phyloP scores from a whole-genome alignment of 495 filamentous ascomycete species.

The Aspergillus cristatus region DNA sequence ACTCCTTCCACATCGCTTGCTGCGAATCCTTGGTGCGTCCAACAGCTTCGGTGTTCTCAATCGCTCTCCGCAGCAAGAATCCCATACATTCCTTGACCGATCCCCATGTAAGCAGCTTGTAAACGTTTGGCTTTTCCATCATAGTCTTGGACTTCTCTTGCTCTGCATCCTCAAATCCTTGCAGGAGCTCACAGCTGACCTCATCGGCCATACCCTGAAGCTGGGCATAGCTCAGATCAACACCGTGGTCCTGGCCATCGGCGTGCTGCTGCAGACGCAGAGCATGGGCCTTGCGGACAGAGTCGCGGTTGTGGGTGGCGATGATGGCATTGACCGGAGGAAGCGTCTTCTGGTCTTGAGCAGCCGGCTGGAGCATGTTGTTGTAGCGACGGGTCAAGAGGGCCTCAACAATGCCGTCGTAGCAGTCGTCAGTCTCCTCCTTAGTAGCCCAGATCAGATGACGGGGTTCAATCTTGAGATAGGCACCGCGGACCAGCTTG shows the following conservation, averaged over 20 bases:
- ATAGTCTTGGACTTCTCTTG: slow-evolving; percentile 7
- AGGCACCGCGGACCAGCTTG: slow-evolving; percentile 90
- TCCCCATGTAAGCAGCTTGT: slow-evolving; percentile 91
- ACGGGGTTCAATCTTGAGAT: slow-evolving; percentile 71
- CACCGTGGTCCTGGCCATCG: slow-evolving; percentile 30
- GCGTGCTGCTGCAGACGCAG: slow-evolving; percentile 44
- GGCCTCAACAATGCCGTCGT: slow-evolving; percentile 51
- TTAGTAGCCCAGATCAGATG: slow-evolving; percentile 72
- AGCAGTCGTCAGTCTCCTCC: slow-evolving; percentile 65
- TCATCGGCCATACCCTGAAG: slow-evolving; percentile 63
- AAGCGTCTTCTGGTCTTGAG: slow-evolving; percentile 32
- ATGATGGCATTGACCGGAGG: slow-evolving; percentile 64
- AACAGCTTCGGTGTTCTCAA: slow-evolving; percentile 89
- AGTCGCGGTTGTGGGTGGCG: slow-evolving; percentile 86
- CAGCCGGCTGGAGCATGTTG: slow-evolving; percentile 34
- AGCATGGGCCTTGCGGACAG: slow-evolving; percentile 60
- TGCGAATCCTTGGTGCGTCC: slow-evolving; percentile 65
- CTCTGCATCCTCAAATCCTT: slow-evolving; percentile 35
- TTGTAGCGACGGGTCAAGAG: slow-evolving; percentile 49
- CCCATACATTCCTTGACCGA: slow-evolving; percentile 89
- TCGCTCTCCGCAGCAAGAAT: slow-evolving; percentile 73
- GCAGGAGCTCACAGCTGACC: slow-evolving; percentile 71
- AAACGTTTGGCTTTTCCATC: slow-evolving; percentile 49
- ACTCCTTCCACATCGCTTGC: slow-evolving; percentile 62
- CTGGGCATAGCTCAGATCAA: slow-evolving; percentile 74